Conservation (phyloP, 2,329 filamentous ascomycete genomes). For the Nannizzia gypsea region DNA sequence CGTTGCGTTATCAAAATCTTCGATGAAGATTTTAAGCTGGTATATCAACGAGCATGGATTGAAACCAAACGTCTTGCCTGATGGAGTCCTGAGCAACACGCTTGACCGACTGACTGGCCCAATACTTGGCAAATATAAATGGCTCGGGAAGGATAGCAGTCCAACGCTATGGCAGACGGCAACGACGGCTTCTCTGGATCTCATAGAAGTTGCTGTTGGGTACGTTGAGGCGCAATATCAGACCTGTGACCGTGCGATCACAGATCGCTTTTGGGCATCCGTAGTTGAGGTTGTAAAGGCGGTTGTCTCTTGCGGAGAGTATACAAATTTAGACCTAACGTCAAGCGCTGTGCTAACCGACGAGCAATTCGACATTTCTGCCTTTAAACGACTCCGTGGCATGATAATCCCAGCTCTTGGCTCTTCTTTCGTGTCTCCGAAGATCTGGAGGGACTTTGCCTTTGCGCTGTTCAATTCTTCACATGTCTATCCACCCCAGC, state of each 20-base stretch:
- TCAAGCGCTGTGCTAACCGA: slow-evolving; percentile 48
- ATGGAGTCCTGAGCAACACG: slow-evolving; percentile 53
- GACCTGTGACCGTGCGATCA: slow-evolving; percentile 25
- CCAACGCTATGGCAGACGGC: slow-evolving; percentile 68
- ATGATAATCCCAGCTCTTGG: slow-evolving; percentile 67
- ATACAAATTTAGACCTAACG: slow-evolving; percentile 34
- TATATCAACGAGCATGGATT: slow-evolving; percentile 31
- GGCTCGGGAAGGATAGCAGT: slow-evolving; percentile 58
- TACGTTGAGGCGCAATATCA: slow-evolving; percentile 41
- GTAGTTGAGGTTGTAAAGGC: slow-evolving; percentile 55
- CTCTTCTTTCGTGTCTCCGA: slow-evolving; percentile 51
- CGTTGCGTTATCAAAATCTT: slow-evolving; percentile 74
- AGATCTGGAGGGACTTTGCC: slow-evolving; percentile 56
- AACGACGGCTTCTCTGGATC: slow-evolving; percentile 55
- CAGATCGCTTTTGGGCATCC: slow-evolving; percentile 55
- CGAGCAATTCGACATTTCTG: slow-evolving; percentile 66
- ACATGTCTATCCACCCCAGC: slow-evolving; percentile 55
- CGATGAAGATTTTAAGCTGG: slow-evolving; percentile 55
- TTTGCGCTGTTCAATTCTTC: slow-evolving; percentile 70
- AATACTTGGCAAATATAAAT: slow-evolving; percentile 69
- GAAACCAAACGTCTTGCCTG: slow-evolving; percentile 57
- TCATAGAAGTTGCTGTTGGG: slow-evolving; percentile 56
- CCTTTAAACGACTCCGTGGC: slow-evolving; percentile 53
- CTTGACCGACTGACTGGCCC: slow-evolving; percentile 57
- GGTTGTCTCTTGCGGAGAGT: slow-evolving; percentile 55